These are phyloP conservation scores for Hydnomerulius pinastri DNA, from an alignment of 768 basidiomycete species.

Conservation along the genomic window DNA sequence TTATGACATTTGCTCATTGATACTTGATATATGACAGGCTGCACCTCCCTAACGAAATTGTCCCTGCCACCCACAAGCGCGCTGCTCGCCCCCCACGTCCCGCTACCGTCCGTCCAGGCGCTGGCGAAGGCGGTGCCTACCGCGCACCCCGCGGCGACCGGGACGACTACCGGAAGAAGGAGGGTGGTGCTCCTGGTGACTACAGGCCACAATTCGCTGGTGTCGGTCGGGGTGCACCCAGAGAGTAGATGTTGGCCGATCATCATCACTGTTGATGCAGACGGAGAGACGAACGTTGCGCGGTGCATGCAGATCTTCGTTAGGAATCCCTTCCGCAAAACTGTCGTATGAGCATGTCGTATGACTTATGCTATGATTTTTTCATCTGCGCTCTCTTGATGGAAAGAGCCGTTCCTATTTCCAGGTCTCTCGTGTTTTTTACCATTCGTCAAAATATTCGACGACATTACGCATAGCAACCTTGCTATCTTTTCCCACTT, in stretches of 20 bases:
- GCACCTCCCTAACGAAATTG: slow-evolving; percentile 93
- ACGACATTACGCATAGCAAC: slow-evolving; percentile 40
- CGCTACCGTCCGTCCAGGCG: slow-evolving; percentile 68
- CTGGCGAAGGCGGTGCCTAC: slow-evolving; percentile 78
- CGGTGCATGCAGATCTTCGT: slow-evolving; percentile 1
- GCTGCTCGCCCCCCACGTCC: slow-evolving; percentile 86
- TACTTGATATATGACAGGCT: slow-evolving; percentile 53
- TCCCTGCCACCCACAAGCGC: slow-evolving; percentile 97
- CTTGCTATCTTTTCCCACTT: slow-evolving; percentile 4
- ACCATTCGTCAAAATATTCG: slow-evolving; percentile 43
- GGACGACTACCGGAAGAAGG: slow-evolving; percentile 89
- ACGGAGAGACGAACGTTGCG: neutral
- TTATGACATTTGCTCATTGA: neutral
- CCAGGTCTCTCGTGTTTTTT: neutral
- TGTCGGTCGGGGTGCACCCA: slow-evolving; percentile 85
- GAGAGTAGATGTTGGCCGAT: slow-evolving; percentile 45
- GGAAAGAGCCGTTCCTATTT: no score
- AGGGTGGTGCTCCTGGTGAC: slow-evolving; percentile 84
- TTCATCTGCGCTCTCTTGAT: neutral
- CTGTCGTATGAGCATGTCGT: slow-evolving; percentile 28
- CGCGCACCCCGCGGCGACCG: slow-evolving; percentile 87
- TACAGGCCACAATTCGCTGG: slow-evolving; percentile 88
- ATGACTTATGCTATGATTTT: slow-evolving; percentile 28
- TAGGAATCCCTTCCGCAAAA: slow-evolving; percentile 14
- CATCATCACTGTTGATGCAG: neutral